Conservation (phyloP, 2,329 filamentous ascomycete genomes). For the Thielaviopsis euricoi region DNA sequence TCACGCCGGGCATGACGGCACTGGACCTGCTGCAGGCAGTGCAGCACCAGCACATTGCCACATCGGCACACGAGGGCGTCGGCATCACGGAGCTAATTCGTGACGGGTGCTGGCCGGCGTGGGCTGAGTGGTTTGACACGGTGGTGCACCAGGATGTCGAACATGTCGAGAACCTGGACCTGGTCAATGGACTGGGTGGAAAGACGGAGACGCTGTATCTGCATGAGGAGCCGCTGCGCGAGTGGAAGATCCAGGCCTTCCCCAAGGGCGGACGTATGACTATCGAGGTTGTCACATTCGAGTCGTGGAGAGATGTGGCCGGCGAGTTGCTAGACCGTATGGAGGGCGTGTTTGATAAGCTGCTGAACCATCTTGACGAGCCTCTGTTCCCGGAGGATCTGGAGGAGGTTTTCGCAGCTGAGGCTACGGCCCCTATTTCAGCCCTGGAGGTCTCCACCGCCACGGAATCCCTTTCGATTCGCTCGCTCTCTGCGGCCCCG, state of each 20-base stretch:
- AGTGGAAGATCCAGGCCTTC: constrained; percentile 47
- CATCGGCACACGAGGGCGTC: constrained; percentile 37
- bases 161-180: constrained; percentile 38
- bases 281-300: constrained; percentile 43
- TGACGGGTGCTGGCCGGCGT: constrained; percentile 29
- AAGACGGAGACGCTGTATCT: constrained; percentile 43
- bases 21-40: constrained; percentile 35
- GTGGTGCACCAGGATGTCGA: constrained; percentile 44
- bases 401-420: not conserved
- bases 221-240: constrained; percentile 35
- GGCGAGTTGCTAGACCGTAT: constrained; percentile 33
- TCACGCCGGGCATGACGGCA: constrained; percentile 32
- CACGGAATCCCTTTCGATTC: too few relatives aligned
- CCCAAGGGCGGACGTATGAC: constrained; percentile 31
- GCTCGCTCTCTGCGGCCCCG: not conserved
- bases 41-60: constrained; percentile 40
- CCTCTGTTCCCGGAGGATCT: constrained; percentile 16
- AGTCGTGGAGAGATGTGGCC: constrained; percentile 37
- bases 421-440: not conserved
- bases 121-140: constrained; percentile 32
- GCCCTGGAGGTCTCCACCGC: too few relatives aligned
- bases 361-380: constrained; percentile 23
- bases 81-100: constrained; percentile 36
- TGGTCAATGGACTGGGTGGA: constrained; percentile 21
- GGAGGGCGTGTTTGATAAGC: constrained; percentile 22